Base-by-base conservation (phyloP, 306 rosid genomes). In the Coriaria nepalensis region DNA sequence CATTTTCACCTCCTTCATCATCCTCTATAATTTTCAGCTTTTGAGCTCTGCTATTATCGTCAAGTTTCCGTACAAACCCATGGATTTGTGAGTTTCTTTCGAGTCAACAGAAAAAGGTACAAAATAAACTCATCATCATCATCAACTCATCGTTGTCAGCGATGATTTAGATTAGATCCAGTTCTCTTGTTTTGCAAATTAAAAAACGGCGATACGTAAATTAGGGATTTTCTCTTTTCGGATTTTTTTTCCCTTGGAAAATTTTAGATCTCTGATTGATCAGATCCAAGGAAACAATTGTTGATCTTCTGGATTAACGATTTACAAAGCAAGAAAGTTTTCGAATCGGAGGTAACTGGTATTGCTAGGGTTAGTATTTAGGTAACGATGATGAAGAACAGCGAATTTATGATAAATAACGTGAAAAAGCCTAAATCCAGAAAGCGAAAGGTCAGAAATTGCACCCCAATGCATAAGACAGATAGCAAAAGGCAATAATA, bases 351-450 rank as follows among this genome's bases (percentile, higher is more conserved):
- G 53, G 57, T 58, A 47, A 8, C 13, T 52, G 48, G 69, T 49
- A 55, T 42, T 36, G 60, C 66, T 77, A 90, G 95, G 98, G 83
- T 76, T 80, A 58, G 59, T 32, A 40, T 52, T 53, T 37, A 13
- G 49, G 49, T 35, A 68, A 54, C 54, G 73, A 58, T 57, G 74
- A 8, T 10, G 50, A 66, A 35, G 71, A 60, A 45, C 69, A 56
- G 48, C 56, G 13, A 66, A 67, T 68, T 71, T 20, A 1, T 20
- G 29, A 77, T 68, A 73, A 63, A 62, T 66, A 56, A 53, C 37
- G 15, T 13, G 67, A 47, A 73, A 84, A 92, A 80, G 96, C 98
- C 98, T 90, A 90, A 94, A 90, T 85, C 94, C 94, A 72, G 96
- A 82, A 77, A 70, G 77, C 79, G 77, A 71, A 75, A 77, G 83